phyloP scores from a whole-genome alignment of 768 basidiomycete genomes.

The Trametes coccinea region DNA sequence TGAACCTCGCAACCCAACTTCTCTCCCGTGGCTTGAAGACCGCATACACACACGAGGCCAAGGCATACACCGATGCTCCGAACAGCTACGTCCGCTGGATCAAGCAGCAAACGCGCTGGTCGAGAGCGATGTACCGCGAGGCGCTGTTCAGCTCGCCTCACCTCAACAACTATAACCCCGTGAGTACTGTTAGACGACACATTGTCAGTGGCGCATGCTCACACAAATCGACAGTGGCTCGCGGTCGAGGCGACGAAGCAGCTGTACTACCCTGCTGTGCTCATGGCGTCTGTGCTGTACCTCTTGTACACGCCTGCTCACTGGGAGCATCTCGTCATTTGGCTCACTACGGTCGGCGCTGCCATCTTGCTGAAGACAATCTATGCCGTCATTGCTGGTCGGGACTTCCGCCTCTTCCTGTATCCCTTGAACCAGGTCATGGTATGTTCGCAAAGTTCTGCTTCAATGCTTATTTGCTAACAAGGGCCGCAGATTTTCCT shows the following conservation, averaged over 20 bases:
- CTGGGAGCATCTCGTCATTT: constrained; percentile 22
- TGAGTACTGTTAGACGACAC: constrained; percentile 9
- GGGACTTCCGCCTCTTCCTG: constrained; percentile 20
- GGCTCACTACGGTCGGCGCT: constrained; percentile 26
- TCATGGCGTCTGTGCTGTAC: constrained; percentile 25
- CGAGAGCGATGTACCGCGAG: constrained; percentile 27
- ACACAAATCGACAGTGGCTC: constrained; percentile 19
- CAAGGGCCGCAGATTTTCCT: constrained; percentile 11
- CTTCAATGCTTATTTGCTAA: too few species aligned
- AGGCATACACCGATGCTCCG: constrained; percentile 26
- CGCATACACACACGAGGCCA: constrained; percentile 23
- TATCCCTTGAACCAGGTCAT: constrained; percentile 25
- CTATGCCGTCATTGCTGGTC: constrained; percentile 23
- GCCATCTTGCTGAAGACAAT: constrained; percentile 25
- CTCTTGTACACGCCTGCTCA: constrained; percentile 21
- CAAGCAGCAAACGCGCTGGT: constrained; percentile 31
- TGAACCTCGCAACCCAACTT: constrained; percentile 14
- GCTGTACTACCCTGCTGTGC: constrained; percentile 25
- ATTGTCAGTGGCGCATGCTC: neutral
- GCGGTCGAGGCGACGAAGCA: constrained; percentile 27
- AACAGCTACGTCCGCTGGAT: constrained; percentile 28
- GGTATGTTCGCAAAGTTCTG: constrained; percentile 1
- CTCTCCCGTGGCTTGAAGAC: constrained; percentile 24
- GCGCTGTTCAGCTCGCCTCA: constrained; percentile 27
- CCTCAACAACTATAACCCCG: constrained; percentile 17